These are phyloP conservation scores for Apiotrichum brassicae DNA, from an alignment of 1,284 basidiomycete genomes.

Conservation along the genomic window DNA sequence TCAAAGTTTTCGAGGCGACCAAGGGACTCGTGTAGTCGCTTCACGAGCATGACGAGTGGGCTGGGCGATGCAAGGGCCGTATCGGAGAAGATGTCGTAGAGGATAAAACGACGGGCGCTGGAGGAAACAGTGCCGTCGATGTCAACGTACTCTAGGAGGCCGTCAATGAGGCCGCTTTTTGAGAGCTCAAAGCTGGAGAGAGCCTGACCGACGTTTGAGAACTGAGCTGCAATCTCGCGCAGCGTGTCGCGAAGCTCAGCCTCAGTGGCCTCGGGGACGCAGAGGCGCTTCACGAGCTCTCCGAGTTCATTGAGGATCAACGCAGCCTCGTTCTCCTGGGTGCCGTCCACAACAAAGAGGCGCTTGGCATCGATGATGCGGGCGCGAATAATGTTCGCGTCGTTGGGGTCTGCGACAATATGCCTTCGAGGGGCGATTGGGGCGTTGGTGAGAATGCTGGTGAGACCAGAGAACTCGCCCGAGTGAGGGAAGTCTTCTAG, in stretches of 20 bases:
- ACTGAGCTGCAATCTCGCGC: conserved; percentile 66
- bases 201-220: conserved; percentile 61
- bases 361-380: conserved; percentile 74
- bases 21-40: conserved; percentile 87
- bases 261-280: conserved; percentile 54
- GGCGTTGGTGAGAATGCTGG: conserved; percentile 29
- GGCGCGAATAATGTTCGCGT: conserved; percentile 81
- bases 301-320: conserved; percentile 54
- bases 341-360: conserved; percentile 51
- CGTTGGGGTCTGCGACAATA: too few species aligned
- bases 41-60: conserved; percentile 74
- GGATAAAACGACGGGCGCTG: conserved; percentile 59
- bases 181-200: conserved; percentile 94
- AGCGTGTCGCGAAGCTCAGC: conserved; percentile 58
- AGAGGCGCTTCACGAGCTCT: conserved; percentile 59
- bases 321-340: conserved; percentile 59
- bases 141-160: conserved; percentile 73
- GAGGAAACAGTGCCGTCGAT: conserved; percentile 51
- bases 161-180: conserved; percentile 87
- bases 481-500: conserved; percentile 17
- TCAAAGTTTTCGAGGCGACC: conserved; percentile 92
- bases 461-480: too few species aligned
- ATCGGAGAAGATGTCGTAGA: conserved; percentile 66
- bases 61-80: conserved; percentile 52
- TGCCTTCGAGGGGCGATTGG: too few species aligned